These are phyloP conservation scores for Ophiostoma sp. DNA, from an alignment of 2,329 filamentous ascomycete genomes.

Conservation along the genomic window DNA sequence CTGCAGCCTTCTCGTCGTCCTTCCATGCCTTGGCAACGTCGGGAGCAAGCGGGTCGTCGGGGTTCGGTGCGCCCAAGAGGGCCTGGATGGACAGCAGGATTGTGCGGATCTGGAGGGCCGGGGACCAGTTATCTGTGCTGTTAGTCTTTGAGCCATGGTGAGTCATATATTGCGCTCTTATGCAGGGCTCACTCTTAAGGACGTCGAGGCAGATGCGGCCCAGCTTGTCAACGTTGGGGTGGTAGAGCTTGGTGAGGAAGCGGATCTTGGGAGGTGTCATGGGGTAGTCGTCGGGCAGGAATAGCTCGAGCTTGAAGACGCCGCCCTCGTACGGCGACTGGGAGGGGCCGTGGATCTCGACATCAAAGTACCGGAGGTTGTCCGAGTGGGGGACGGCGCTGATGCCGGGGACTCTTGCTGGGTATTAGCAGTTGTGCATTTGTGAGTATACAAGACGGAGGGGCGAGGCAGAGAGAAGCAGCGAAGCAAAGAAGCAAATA, in stretches of 20 bases:
- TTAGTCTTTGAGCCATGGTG: neutral
- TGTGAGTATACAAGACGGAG: neutral
- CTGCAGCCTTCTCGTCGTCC: conserved; percentile 87
- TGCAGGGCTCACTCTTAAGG: conserved; percentile 65
- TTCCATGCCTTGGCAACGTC: conserved; percentile 98
- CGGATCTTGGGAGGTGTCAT: conserved; percentile 99
- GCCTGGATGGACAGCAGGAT: conserved; percentile 99
- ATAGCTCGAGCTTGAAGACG: conserved; percentile 93
- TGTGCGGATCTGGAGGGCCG: conserved; percentile 92
- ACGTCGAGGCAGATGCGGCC: conserved; percentile 97
- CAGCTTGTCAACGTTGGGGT: conserved; percentile 97
- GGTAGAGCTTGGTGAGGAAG: conserved; percentile 98
- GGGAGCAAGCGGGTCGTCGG: conserved; percentile 95
- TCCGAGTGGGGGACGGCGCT: conserved; percentile 94
- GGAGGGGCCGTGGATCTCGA: conserved; percentile 69
- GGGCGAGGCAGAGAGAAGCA: neutral
- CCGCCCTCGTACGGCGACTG: conserved; percentile 77
- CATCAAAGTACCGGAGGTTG: conserved; percentile 96
- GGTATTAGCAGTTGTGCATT: neutral
- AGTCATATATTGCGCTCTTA: too few relatives aligned
- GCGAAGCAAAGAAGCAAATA: neutral
- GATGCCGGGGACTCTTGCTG: conserved; percentile 86
- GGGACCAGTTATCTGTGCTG: conserved; percentile 87
- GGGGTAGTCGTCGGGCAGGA: conserved; percentile 96
- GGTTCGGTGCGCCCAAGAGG: conserved; percentile 90